Evolutionary conservation across 768 basidiomycete genomes (phyloP).

Genomic region (Mycena sanguinolenta): DNA sequence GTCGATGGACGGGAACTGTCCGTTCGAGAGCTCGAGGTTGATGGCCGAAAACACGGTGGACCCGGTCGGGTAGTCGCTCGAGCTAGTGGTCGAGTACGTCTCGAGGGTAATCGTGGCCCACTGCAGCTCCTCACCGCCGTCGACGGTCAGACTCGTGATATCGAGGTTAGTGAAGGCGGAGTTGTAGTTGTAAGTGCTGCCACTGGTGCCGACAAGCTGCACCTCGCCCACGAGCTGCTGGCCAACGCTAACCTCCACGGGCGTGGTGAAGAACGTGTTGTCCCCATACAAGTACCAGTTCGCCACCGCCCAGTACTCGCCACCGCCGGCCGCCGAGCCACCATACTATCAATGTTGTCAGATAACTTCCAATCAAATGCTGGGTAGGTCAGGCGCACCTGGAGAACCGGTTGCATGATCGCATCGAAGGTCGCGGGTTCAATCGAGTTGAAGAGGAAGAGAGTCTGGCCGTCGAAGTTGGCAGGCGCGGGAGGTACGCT

Average conservation of each 20-base stretch:
- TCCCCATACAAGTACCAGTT: neutral
- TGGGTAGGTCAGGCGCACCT: neutral
- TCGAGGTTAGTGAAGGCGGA: neutral
- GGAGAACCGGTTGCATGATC: constrained; percentile 29
- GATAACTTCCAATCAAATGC: neutral
- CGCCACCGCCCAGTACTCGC: neutral
- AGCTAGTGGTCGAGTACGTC: neutral
- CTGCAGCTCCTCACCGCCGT: neutral
- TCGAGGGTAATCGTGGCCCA: constrained; percentile 4
- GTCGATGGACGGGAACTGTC: neutral
- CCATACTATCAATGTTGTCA: constrained; percentile 1
- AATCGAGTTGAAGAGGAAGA: constrained; percentile 30
- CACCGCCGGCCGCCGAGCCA: constrained; percentile 11
- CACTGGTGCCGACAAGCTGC: neutral
- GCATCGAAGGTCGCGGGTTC: neutral
- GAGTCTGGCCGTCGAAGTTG: neutral
- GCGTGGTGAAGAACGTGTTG: neutral
- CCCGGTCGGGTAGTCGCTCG: constrained; percentile 20
- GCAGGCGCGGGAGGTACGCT: constrained; percentile 22
- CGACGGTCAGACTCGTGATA: neutral
- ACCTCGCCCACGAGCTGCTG: neutral
- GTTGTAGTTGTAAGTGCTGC: neutral
- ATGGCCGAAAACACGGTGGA: constrained; percentile 17
- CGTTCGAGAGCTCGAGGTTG: neutral
- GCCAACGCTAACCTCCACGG: neutral